Conservation (phyloP, 169 alveolate species). For the Cryptosporidium tyzzeri region DNA sequence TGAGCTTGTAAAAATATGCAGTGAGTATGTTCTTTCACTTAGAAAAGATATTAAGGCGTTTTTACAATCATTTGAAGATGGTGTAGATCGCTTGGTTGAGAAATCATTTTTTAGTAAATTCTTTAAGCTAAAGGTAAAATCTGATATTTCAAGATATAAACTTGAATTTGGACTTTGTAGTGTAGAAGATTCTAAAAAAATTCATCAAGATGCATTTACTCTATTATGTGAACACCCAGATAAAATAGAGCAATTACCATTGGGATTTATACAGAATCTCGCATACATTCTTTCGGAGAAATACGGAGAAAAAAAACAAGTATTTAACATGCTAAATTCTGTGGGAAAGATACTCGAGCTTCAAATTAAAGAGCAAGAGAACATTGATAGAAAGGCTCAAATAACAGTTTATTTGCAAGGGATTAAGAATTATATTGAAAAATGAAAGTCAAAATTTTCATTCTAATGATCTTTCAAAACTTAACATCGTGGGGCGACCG, state of each 20-base stretch:
- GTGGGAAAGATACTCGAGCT: neutral
- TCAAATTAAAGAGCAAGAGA: neutral
- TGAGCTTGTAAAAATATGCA: conserved; percentile 15
- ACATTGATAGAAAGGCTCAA: neutral
- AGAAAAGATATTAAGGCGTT: conserved; percentile 34
- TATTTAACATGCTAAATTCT: neutral
- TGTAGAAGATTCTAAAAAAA: conserved; percentile 4
- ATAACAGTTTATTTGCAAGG: neutral
- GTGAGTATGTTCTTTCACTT: conserved; percentile 31
- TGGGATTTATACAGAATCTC: conserved; percentile 1
- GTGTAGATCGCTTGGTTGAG: conserved; percentile 17
- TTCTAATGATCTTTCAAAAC: neutral
- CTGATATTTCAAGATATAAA: conserved; percentile 49
- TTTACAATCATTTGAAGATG: conserved; percentile 3
- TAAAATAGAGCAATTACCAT: neutral
- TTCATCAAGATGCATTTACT: conserved; percentile 14
- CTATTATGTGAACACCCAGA: conserved; percentile 11
- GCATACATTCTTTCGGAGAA: conserved; percentile 35
- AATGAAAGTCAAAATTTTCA: neutral
- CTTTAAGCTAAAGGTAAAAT: conserved; percentile 26
- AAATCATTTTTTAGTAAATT: conserved; percentile 16
- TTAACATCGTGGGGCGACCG: conserved; percentile 24
- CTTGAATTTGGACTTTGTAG: conserved; percentile 34
- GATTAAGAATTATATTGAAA: conserved; percentile 4
- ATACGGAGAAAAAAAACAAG: conserved; percentile 29